Percentiles rank a stretch among this genome's conserved stretches.
These are phyloP conservation scores for Pharnaceum exiguum DNA, from an alignment of 148 eudicot species.

Conservation along the genomic window DNA sequence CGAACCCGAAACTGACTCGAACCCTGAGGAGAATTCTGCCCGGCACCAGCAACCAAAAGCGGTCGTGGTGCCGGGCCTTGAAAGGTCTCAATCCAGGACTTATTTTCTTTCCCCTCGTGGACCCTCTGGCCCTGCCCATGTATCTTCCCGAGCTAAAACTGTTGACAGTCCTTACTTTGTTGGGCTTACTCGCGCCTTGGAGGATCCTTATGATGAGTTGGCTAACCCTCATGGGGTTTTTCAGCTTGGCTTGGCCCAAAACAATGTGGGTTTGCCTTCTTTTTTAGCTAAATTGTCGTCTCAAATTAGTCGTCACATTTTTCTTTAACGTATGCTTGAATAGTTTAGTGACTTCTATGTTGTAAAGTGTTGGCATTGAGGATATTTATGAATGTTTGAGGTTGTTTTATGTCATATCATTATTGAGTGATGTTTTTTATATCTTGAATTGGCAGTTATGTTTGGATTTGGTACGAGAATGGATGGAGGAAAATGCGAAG, in stretches of 20 bases:
- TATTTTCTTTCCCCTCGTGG: conserved; percentile 57
- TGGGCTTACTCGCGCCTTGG: conserved; percentile 39
- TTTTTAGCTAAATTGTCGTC: too few relatives aligned
- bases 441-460: conserved; percentile 47
- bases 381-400: background rate
- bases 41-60: conserved; percentile 22
- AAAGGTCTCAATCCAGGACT: conserved; percentile 55
- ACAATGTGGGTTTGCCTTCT: conserved; percentile 39
- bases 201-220: conserved; percentile 48
- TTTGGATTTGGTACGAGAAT: conserved; percentile 78
- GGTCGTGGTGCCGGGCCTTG: conserved; percentile 31
- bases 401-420: background rate
- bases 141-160: conserved; percentile 52
- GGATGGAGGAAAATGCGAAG: conserved; percentile 54
- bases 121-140: conserved; percentile 37
- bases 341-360: too few relatives aligned
- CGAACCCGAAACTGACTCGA: conserved; percentile 8
- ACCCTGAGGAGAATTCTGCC: background rate
- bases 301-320: too few relatives aligned
- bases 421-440: background rate
- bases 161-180: conserved; percentile 41
- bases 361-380: too few relatives aligned
- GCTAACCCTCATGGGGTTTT: conserved; percentile 56
- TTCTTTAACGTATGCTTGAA: too few relatives aligned
- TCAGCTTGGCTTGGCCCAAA: conserved; percentile 63